Base-by-base conservation (phyloP, 140 eudicot genomes). In the Erigeron philadelphicus region DNA sequence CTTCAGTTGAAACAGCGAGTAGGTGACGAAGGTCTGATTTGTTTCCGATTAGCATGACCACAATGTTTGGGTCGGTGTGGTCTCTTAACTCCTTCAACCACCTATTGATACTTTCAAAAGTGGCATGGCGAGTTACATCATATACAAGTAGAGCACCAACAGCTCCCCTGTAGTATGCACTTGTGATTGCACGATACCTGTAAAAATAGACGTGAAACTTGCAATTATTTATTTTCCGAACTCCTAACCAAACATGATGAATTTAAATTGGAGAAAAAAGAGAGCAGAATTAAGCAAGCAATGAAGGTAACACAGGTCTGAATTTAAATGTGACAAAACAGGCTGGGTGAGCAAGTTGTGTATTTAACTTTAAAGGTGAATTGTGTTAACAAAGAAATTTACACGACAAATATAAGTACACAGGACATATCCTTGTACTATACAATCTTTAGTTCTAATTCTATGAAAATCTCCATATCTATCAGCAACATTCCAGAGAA, bases 1-100 rank as follows among this genome's bases (percentile, higher is more conserved):
- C 87, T 59, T 85, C 83, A 9, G 85, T 80, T 56, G 83, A 38
- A n/a, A 85, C 87, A 8, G 87, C 87, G 3, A 82, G 79, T 0
- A 82, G 80, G 73, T 85, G 90, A 42, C 85, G 87, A n/a, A 85
- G 87, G 78, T 85, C 90, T 1, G 87, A 82, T 76, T 85, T 85
- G 83, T 85, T 85, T 55, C 85, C 87, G 9, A 82, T 82, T 40
- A 85, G 80, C 91, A 85, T 85, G 17, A 85, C 84, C 13, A 85
- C 91, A 8, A 82, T 78, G 78, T 85, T 82, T 25, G 87, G 82
- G 62, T 85, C 88, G 3, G 91, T 80, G 75, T 82, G 85, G 66
- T 85, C 88, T 64, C 84, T 54, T 45, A 82, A 61, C 81, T 85
- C 91, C 56, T 81, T 77, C 44, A 85, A 64, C 91, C 91, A 85